Conservation (phyloP, 2,329 filamentous ascomycete genomes). For the Cordyceps tenuipes region DNA sequence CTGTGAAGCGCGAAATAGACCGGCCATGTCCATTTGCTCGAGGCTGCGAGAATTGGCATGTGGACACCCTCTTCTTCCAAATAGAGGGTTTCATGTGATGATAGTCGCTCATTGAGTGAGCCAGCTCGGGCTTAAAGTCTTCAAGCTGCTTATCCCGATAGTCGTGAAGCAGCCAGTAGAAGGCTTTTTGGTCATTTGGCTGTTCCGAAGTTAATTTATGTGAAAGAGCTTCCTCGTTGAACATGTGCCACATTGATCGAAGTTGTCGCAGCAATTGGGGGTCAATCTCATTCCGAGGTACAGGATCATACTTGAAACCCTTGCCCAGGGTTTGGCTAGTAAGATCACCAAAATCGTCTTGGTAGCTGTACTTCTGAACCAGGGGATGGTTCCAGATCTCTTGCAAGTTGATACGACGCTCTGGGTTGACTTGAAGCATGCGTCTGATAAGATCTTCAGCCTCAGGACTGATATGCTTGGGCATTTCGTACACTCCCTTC, state of each 20-base stretch:
- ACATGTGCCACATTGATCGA: slow-evolving; percentile 84
- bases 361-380: slow-evolving; percentile 72
- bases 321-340: slow-evolving; percentile 50
- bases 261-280: slow-evolving; percentile 76
- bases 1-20: slow-evolving; percentile 54
- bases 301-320: slow-evolving; percentile 50
- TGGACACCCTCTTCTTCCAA: slow-evolving; percentile 54
- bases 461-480: slow-evolving; percentile 54
- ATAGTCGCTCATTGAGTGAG: slow-evolving; percentile 85
- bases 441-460: slow-evolving; percentile 69
- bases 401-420: slow-evolving; percentile 67
- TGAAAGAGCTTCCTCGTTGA: slow-evolving; percentile 63
- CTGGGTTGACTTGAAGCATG: slow-evolving; percentile 73
- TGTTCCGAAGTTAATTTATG: slow-evolving; percentile 57
- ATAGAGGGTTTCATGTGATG: slow-evolving; percentile 61
- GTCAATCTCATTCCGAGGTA: slow-evolving; percentile 62
- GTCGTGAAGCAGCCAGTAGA: slow-evolving; percentile 76
- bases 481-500: slow-evolving; percentile 53
- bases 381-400: slow-evolving; percentile 83
- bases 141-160: slow-evolving; percentile 81
- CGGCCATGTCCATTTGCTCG: slow-evolving; percentile 40
- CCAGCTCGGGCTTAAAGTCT: slow-evolving; percentile 72
- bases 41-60: slow-evolving; percentile 47
- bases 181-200: slow-evolving; percentile 85
- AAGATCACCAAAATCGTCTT: slow-evolving; percentile 56